Base-by-base conservation (phyloP, 148 eudicot species). In the Rhododendron griersonianum region DNA sequence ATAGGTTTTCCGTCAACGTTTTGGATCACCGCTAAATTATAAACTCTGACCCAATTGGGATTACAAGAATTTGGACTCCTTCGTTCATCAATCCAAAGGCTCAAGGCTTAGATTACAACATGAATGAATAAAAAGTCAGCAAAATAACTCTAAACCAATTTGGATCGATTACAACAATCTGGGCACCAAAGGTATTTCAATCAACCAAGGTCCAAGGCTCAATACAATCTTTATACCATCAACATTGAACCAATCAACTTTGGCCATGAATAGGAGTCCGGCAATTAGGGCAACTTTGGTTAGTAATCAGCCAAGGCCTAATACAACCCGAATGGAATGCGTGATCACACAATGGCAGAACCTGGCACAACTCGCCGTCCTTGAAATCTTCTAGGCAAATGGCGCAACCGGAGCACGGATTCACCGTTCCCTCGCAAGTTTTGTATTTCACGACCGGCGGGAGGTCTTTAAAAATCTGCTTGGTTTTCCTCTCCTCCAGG, bases 301-400 rank as follows among this genome's bases (percentile, higher is more conserved):
- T 89, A 4, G 25, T 81, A 1, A 78, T 61, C 85, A 89, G 89
- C 90, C 90, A 87, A 83, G 78, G 84, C 44, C 74, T 83, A 77
- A 86, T 84, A 47, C 92, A 90, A 81, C 3, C 33, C 0, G 82
- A 84, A 81, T 90, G 91, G 85, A 87, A 90, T 45, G 78, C 86
- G 51, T 90, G 92, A 21, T 83, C 63, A 33, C 92, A 90, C 37
- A 85, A 65, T 55, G 88, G 83, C 73, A 90, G 88, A 67, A 87
- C 84, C 83, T 85, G 86, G 44, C 90, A 89, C 39, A 63, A 35
- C 16, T 90, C 88, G 1, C 87, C 89, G 21, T 89, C 87, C 81
- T 78, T 21, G 21, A 90, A 87, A 82, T 87, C 89, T 14, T 90
- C 88, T 81, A 90, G 84, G 44, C 92, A 90, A 41, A 89, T 89